These are phyloP conservation scores for Erigeron philadelphicus DNA, from an alignment of 140 eudicot species.

Conservation along the genomic window DNA sequence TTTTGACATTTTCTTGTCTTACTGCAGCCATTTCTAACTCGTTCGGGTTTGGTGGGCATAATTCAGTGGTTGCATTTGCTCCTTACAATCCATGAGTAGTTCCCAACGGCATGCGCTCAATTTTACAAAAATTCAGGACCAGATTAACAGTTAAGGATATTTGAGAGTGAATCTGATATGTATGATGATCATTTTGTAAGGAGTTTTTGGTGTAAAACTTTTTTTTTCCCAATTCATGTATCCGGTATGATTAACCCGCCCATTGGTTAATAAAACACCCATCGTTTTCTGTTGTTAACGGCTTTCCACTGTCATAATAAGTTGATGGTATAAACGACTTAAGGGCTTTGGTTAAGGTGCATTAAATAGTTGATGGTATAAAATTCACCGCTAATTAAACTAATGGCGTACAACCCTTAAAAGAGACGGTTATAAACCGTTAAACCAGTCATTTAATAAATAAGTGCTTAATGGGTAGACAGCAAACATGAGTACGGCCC, in stretches of 20 bases:
- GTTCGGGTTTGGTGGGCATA: conserved; percentile 85
- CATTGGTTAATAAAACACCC: conserved; percentile 22
- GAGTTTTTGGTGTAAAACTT: conserved; percentile 21
- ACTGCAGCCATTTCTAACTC: conserved; percentile 76
- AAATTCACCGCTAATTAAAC: background rate
- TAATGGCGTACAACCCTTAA: background rate
- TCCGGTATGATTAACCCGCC: conserved; percentile 6
- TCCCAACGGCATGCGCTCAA: conserved; percentile 1
- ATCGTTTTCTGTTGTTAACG: conserved; percentile 8
- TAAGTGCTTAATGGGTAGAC: conserved; percentile 21
- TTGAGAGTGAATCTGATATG: conserved; percentile 20
- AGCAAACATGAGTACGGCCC: conserved; percentile 24
- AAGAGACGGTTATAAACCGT: background rate
- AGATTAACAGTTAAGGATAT: conserved; percentile 23
- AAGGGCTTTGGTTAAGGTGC: too few relatives aligned
- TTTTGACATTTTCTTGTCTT: conserved; percentile 7
- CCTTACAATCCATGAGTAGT: conserved; percentile 9
- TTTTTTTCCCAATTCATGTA: conserved; percentile 19
- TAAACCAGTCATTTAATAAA: background rate
- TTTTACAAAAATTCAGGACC: conserved; percentile 11
- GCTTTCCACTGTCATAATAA: background rate
- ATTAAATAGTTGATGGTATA: too few relatives aligned
- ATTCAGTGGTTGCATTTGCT: conserved; percentile 17
- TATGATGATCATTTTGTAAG: conserved; percentile 15
- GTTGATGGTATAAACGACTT: too few relatives aligned